Evolutionary conservation across 495 filamentous ascomycete species (phyloP), one percentile per base, ranked within the genome.

Genomic region (Penicillium manginii): DNA sequence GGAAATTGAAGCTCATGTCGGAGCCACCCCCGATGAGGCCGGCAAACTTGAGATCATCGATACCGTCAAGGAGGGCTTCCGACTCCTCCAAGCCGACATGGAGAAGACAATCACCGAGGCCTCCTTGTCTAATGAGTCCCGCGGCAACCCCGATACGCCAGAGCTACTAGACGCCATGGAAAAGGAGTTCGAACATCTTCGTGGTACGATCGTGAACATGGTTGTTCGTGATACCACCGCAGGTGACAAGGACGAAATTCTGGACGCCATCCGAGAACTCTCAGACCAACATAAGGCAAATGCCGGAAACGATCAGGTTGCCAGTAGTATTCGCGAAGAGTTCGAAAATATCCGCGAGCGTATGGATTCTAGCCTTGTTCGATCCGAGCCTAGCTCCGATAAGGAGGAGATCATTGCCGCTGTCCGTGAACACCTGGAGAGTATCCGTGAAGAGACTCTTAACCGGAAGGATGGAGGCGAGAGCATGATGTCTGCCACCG

Each of bases 1-100:
- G 21, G 87, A 93, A 48, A 91, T 96, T 54, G 91, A 94, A 72
- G 76, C 72, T n/a, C 93, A 93, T 57, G 88, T 91, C 21, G 86
- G 88, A 52, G 81, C 82, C 21, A 84, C 85, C 17, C 78, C 83
- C 26, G 88, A 88, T 63, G 80, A 84, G 2, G 78, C 87, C 0
- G 82, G 82, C 6, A 91, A 91, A 57, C 86, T 92, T 59, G 89
- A 94, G 60, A 87, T 94, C 51, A 83, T 93, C 64, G 84, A 88
- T 11, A 88, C 85, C 15, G 83, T 96, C 47, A 84, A 86, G 54
- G 79, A 80, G 58, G 88, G 85, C 7, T 84, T 96, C 68, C 87
- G 92, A 19, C 74, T 81, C 19, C 83, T 96, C 45, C 85, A 89
- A 26, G 82, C 81, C 2, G 91, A 96, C 58, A 75, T 96, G 33